Conservation (phyloP, 1,284 basidiomycete genomes). For the Cryptococcus amylolentus region DNA sequence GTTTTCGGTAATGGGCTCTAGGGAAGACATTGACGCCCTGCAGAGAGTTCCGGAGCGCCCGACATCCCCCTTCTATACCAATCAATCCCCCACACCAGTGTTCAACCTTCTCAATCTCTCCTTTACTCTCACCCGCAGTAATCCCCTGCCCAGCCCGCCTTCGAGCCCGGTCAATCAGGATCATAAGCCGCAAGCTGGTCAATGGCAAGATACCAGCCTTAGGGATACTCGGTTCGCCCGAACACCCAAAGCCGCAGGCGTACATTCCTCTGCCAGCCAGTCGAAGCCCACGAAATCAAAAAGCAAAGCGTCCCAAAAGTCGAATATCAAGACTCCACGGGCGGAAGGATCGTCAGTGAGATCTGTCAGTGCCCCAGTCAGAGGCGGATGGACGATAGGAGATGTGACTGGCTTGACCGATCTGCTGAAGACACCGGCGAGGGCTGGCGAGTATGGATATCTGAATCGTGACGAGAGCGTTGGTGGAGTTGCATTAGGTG, state of each 20-base stretch:
- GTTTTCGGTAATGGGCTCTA: background rate
- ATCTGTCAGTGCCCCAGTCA: conserved; percentile 17
- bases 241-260: too few species aligned
- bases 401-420: conserved; percentile 46
- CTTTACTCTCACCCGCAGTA: conserved; percentile 31
- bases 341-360: background rate
- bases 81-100: conserved; percentile 2
- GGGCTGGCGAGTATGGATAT: conserved; percentile 26
- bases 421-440: conserved; percentile 44
- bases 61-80: conserved; percentile 6
- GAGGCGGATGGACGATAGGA: conserved; percentile 12
- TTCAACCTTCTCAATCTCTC: conserved; percentile 51
- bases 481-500: conserved; percentile 24
- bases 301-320: too few species aligned
- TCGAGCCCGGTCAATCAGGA: conserved; percentile 1
- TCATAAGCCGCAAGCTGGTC: too few species aligned
- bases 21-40: background rate
- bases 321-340: background rate
- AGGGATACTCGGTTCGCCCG: too few species aligned
- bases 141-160: conserved; percentile 36
- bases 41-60: conserved; percentile 24
- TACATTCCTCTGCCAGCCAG: too few species aligned
- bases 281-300: too few species aligned
- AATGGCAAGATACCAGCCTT: conserved; percentile 15
- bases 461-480: conserved; percentile 35